Percentiles rank a stretch among this genome's conserved stretches.
Evolutionary conservation across 108 stramenopile genomes (phyloP).

Genomic region (Nannochloropsis granulata): DNA sequence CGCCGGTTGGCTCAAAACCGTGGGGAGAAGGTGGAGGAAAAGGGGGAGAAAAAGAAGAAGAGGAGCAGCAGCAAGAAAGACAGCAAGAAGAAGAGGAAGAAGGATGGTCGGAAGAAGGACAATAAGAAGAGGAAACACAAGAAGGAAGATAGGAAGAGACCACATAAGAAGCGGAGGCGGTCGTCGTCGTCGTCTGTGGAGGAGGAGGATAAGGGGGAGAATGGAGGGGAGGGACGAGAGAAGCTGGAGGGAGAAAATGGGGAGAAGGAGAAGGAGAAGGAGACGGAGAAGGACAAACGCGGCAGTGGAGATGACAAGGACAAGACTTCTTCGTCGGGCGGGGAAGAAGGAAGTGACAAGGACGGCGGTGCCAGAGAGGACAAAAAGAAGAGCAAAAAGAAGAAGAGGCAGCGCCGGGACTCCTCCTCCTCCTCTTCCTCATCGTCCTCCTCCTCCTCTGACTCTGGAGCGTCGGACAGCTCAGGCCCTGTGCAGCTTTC

Average conservation of each 20-base stretch:
- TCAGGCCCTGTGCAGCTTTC: neutral
- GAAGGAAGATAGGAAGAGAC: neutral
- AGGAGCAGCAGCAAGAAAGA: neutral
- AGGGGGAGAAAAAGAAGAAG: conserved; percentile 8
- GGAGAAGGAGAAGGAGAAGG: no score
- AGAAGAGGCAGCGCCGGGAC: neutral
- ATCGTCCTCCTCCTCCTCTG: neutral
- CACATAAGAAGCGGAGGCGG: neutral
- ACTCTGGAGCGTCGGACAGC: neutral
- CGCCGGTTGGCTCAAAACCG: conserved; percentile 42
- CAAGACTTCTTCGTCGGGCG: neutral
- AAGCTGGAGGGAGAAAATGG: no score
- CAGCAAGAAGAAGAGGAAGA: neutral
- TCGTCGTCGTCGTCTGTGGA: neutral
- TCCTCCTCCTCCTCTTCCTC: neutral
- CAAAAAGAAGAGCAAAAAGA: neutral
- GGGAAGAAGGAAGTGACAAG: neutral
- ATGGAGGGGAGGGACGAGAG: no score
- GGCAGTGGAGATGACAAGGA: neutral
- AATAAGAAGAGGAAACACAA: neutral
- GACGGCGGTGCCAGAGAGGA: no score
- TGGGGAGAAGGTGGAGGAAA: conserved; percentile 43
- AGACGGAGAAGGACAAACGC: neutral
- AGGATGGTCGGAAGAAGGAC: neutral
- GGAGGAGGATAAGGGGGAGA: neutral